phyloP scores from a whole-genome alignment of 1,284 basidiomycete genomes.

The Pascua guehoae region DNA sequence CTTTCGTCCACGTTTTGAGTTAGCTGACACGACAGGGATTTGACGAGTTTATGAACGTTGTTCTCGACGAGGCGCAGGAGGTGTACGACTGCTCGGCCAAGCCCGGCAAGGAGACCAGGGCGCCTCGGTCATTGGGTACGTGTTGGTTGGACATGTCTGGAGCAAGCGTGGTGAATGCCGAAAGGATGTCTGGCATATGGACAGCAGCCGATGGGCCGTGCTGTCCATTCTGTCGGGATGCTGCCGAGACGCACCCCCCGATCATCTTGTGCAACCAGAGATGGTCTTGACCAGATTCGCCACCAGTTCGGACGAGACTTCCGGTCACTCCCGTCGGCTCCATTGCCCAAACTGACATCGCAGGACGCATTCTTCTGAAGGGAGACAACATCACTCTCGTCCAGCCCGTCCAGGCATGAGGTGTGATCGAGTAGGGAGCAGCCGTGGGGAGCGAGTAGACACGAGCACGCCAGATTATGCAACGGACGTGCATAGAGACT shows the following conservation, averaged over 20 bases:
- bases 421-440: not conserved
- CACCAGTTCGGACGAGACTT: no score
- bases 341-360: not conserved
- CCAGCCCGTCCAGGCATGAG: slow-evolving; percentile 55
- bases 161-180: not conserved
- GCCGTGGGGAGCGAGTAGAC: no score
- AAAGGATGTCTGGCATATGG: not conserved
- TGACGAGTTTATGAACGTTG: slow-evolving; percentile 99
- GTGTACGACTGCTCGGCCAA: slow-evolving; percentile 84
- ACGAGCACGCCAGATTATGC: no score
- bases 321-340: not conserved
- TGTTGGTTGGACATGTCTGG: not conserved
- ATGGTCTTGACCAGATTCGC: no score
- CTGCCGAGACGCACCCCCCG: no score
- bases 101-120: slow-evolving; percentile 72
- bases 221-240: no score
- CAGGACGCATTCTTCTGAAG: slow-evolving; percentile 88
- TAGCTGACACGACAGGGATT: slow-evolving; percentile 67
- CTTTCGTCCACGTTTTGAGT: slow-evolving; percentile 10
- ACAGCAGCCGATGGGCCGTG: not conserved
- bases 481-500: no score
- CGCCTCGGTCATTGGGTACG: slow-evolving; percentile 40
- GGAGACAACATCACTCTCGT: slow-evolving; percentile 96
- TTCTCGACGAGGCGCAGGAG: slow-evolving; percentile 92
- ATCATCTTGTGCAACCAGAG: no score